Evolutionary conservation across 2,329 filamentous ascomycete genomes (phyloP), one percentile per base, ranked within the genome.

Genomic region (Arthrobotrys sphaeroides): DNA sequence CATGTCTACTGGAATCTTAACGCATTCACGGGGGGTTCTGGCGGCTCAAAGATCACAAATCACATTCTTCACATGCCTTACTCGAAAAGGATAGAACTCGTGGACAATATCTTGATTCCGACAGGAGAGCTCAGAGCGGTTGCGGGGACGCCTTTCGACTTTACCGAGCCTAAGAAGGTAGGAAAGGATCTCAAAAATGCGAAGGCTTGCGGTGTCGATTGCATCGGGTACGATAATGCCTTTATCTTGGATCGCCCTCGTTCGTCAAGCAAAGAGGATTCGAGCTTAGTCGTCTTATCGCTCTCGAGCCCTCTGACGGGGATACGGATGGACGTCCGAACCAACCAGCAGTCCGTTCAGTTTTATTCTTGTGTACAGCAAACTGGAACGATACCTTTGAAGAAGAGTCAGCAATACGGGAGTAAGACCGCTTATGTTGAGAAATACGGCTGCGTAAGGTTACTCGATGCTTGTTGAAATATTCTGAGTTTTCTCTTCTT

Each of bases 271-370:
- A 78, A 80, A 66, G 77, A 77, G 10, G 43, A 83, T 81, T 5
- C 78, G 79, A 2, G 76, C 80, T 1, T 78, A 82, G 62, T 79
- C 83, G 38, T 82, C 82, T 38, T 82, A 78, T 55, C 87, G 5
- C 84, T 97, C 26, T 88, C 88, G 2, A 91, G 90, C 38, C 85
- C 87, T 3, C 93, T 88, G 87, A 93, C 91, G 0, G 94, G 94
- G 53, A 97, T 97, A 82, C 88, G 89, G 81, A 81, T 97, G 69
- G 91, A 96, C 70, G 85, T 97, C 79, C 92, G 86, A 82, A 89
- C 90, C 5, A 92, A 97, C 83, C 93, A 97, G 84, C 88, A 91
- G 9, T 93, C 92, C 2, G 89, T 96, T 83, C 94, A 97, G 83
- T 86, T 97, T 79, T 97, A 96, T 85, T 89, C 88, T 77, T 97